Base-by-base conservation (phyloP, 2,329 filamentous ascomycete genomes). In the Trichophyton verrucosum region DNA sequence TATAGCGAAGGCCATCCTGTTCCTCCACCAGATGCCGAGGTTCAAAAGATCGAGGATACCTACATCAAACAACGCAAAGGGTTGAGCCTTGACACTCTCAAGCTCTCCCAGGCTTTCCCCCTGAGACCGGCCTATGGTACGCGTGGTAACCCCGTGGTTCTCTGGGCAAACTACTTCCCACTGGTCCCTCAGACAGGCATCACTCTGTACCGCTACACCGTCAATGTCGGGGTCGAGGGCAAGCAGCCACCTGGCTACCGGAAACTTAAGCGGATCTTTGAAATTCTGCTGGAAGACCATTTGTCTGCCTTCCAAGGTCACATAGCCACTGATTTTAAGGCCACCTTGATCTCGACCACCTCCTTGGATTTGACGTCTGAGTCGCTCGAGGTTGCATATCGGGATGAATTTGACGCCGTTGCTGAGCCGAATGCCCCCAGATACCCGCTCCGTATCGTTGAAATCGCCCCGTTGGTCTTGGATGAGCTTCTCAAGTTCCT, bases 221-320 rank as follows among this genome's bases (percentile, higher is more conserved):
- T 80, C 20, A 64, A 69, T 7, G 68, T 73, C 20, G 62, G 64
- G 1, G 67, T 66, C 3, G 67, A 71, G 22, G 64, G 4, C 65
- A 64, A 5, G 58, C 65, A 3, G 68, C 69, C 2, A 59, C 69
- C 46, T 76, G 46, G 60, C 3, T 51, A 24, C 38, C 60, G 38
- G 38, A 81, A 78, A 68, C 77, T 73, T 40, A 74, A 74, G 47
- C 76, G 77, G 3, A 71, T 82, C 3, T 71, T 84, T 15, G 69
- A 78, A 15, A 66, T 80, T 22, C 65, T 84, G 17, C 64, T 77
- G 15, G 71, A 75, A 59, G 68, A 74, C 62, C 64, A 75, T 63
- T 68, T 74, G 65, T 4, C 65, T 1, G 24, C 67, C n/a, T 51
- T 67, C 15, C 63, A 63, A 30, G 64, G 63, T 8, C 61, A 64